A percentile compares a stretch with the other conserved stretches of the same genome.
Conservation (phyloP, 2,329 filamentous ascomycete genomes). For the Colletotrichum camelliae region DNA sequence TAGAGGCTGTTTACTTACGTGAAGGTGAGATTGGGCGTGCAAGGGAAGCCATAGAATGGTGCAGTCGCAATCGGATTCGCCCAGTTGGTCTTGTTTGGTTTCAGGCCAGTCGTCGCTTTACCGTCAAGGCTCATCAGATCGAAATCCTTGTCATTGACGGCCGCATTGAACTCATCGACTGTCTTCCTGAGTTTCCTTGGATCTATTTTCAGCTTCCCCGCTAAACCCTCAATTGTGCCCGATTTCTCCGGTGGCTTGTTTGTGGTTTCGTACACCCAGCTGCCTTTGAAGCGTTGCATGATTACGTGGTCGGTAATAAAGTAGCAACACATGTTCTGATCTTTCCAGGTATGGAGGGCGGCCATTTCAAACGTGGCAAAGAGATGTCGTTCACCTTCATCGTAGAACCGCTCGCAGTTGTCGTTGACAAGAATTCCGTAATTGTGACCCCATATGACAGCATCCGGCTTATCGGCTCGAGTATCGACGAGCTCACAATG, state of each 20-base stretch:
- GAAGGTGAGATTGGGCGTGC: not conserved
- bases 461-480: not conserved
- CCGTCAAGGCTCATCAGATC: not conserved
- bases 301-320: not conserved
- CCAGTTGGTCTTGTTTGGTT: not conserved
- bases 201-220: not conserved
- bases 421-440: constrained; percentile 49
- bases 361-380: constrained; percentile 44
- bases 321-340: not conserved
- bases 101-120: not conserved
- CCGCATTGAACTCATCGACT: not conserved
- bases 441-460: constrained; percentile 24
- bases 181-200: not conserved
- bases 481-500: not conserved
- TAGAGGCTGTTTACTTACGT: not conserved
- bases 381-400: constrained; percentile 41
- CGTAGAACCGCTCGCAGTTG: constrained; percentile 41
- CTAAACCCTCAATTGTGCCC: not conserved
- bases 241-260: not conserved
- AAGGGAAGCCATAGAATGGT: not conserved
- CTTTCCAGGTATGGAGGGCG: not conserved
- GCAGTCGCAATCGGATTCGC: not conserved
- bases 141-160: not conserved
- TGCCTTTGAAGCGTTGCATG: not conserved
- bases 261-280: not conserved